Evolutionary conservation across 371 early-diverging fungal genomes (phyloP), one percentile per base, ranked within the genome.

Genomic region (Rhizopus sp.): DNA sequence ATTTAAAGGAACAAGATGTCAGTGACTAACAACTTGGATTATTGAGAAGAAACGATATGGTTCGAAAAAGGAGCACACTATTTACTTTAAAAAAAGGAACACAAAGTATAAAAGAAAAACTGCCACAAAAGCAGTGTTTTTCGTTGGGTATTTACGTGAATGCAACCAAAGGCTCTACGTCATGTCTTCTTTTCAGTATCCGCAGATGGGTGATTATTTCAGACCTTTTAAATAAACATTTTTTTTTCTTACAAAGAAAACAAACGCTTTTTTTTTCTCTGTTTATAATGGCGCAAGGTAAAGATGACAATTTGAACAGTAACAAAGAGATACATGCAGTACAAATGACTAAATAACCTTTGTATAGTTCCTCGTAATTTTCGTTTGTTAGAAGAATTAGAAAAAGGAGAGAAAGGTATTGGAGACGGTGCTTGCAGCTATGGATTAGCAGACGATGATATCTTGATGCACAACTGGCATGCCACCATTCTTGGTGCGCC

Each of bases 351-450:
- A 33, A 49, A 29, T 41, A 6, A 12, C 13, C 7, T 12, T 52
- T 41, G 15, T 51, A 17, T 67, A 92, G 93, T 96, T 63, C 98
- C 98, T 56, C 90, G 98, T 62, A 97, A 95, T 78, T 97, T 98
- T 73, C 88, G 92, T 63, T 87, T 98, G 57, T 80, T 98, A 45
- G 96, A 95, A 71, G 98, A 98, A 75, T 87, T 97, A 41, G 98
- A 98, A 73, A 93, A 93, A 72, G 96, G 95, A 56, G 97, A 98
- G 70, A 98, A 97, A 80, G 96, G 94, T 33, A 86, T 92, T 70
- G 96, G 97, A 52, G 97, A 96, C 73, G 96, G 96, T 12, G 88
- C 92, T 41, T 90, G 91, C 75, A 91, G 90, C 70, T 97, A 96
- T 73, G 98, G 98, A 39, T 82, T 98, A 51, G 85, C 88, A 17